These are phyloP conservation scores for Solanum hybrid DNA, from an alignment of 305 asterid species.

Conservation along the genomic window DNA sequence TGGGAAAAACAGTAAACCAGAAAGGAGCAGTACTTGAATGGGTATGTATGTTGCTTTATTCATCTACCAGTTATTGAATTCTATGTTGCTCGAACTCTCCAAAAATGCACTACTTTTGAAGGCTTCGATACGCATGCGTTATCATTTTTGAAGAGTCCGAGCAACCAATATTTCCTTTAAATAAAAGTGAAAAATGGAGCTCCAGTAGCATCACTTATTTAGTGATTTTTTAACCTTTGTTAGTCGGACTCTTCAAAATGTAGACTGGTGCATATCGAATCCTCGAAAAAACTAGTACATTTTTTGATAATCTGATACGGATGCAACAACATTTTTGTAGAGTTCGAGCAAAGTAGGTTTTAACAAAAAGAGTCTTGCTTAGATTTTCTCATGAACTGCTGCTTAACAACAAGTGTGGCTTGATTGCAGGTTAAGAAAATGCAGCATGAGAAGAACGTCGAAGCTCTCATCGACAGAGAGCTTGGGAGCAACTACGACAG, in stretches of 20 bases:
- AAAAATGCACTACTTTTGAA: not conserved
- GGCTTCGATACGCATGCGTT: not conserved
- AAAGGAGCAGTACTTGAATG: slow-evolving; percentile 90
- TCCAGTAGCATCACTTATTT: not conserved
- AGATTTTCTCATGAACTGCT: not conserved
- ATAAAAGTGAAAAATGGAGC: not conserved
- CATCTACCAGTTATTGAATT: not conserved
- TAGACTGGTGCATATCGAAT: not conserved
- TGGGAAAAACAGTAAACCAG: slow-evolving; percentile 68
- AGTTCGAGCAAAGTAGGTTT: not conserved
- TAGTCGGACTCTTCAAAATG: not conserved
- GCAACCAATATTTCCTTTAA: not conserved
- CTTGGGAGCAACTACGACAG: slow-evolving; percentile 54
- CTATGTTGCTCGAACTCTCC: not conserved
- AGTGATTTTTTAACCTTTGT: not conserved
- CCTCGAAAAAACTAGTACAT: not conserved
- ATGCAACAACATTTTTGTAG: not conserved
- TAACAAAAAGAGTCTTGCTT: not conserved
- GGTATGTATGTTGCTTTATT: slow-evolving; percentile 42
- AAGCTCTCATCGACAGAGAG: slow-evolving; percentile 57
- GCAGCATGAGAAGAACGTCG: slow-evolving; percentile 62
- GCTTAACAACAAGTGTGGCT: not conserved
- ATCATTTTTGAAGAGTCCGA: not conserved
- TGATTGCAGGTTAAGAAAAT: slow-evolving; percentile 59
- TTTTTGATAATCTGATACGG: not conserved